These are phyloP conservation scores for Taphrina wiesneri DNA, from an alignment of 1,139 yeast species.

Conservation along the genomic window DNA sequence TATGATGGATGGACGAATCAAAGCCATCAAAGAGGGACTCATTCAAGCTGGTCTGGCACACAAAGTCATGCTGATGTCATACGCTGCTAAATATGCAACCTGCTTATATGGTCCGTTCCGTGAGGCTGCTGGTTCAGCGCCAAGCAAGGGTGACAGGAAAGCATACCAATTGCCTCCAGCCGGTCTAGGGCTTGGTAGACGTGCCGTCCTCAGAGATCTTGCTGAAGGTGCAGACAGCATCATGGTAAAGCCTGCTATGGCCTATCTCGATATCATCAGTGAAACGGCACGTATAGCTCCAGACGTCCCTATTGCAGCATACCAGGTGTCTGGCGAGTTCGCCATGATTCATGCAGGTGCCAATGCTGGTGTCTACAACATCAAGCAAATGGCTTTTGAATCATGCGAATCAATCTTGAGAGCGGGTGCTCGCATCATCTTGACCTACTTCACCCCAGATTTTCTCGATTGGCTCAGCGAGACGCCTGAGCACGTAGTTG, in stretches of 20 bases:
- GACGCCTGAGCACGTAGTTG: conserved; percentile 12
- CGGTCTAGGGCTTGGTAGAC: conserved; percentile 88
- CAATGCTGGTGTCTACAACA: conserved; percentile 87
- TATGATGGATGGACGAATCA: conserved; percentile 94
- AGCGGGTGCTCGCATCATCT: conserved; percentile 92
- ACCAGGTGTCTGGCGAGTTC: conserved; percentile 96
- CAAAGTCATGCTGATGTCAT: conserved; percentile 84
- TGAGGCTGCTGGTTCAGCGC: conserved; percentile 93
- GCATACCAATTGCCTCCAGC: conserved; percentile 92
- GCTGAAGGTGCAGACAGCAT: conserved; percentile 94
- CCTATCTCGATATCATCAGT: conserved; percentile 83
- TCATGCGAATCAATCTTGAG: conserved; percentile 86
- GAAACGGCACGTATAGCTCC: conserved; percentile 82
- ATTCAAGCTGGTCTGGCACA: conserved; percentile 84
- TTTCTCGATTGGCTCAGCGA: conserved; percentile 79
- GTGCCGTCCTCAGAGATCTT: conserved; percentile 83
- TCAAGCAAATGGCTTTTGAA: conserved; percentile 87
- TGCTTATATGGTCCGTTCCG: conserved; percentile 94
- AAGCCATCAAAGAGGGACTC: conserved; percentile 81
- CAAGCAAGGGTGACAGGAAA: conserved; percentile 87
- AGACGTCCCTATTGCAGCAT: conserved; percentile 88
- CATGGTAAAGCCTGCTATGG: conserved; percentile 95
- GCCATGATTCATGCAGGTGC: conserved; percentile 99
- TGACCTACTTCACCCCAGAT: conserved; percentile 93
- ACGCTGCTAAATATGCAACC: conserved; percentile 92